Base-by-base conservation (phyloP, 2,329 filamentous ascomycete species). In the Colletotrichum sp. region DNA sequence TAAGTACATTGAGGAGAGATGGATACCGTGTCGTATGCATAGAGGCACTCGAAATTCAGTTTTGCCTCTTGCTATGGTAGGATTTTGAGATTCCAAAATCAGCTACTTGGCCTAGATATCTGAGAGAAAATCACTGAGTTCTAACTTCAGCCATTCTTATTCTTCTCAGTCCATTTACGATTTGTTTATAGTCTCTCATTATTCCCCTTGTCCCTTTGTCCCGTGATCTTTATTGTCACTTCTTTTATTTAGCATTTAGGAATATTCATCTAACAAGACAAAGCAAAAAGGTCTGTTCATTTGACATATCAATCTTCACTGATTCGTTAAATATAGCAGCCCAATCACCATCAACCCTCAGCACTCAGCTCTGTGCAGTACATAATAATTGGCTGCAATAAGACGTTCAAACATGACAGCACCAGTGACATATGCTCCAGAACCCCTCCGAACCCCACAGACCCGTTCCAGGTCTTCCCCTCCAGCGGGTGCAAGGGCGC, bases 401-500 rank as follows among this genome's bases (percentile, higher is more conserved):
- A 52, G 43, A 52, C 43, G 43, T 52, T 25, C 43, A 52, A 52
- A 52, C 43, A 22, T 52, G 43, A 52, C 43, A 52, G 43, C 43
- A 52, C n/a, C 43, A 52, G 43, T 52, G 43, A 22, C 43, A 52
- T 52, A 13, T 52, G 43, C 43, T 52, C 43, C n/a, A 52, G 43
- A 64, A 64, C 61, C 61, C 34, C 61, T 34, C 61, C 34, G 61
- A 22, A 15, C 32, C 60, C 60, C 32, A 18, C 60, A 25, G 32
- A 34, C 32, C 28, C 13, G 61, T 55, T 34, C 43, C 36, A 48
- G 58, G 65, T 25, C 43, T 22, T 32, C 56, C 66, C 52, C 61
- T 36, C 62, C 55, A 61, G 69, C 48, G 62, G 62, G 70, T 73
- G 39, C 61, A 39, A 65, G 58, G 65, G 65, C 70, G 36, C 70